These are phyloP conservation scores for Stephanodiscus minutulus DNA, from an alignment of 108 stramenopile species.

Conservation along the genomic window DNA sequence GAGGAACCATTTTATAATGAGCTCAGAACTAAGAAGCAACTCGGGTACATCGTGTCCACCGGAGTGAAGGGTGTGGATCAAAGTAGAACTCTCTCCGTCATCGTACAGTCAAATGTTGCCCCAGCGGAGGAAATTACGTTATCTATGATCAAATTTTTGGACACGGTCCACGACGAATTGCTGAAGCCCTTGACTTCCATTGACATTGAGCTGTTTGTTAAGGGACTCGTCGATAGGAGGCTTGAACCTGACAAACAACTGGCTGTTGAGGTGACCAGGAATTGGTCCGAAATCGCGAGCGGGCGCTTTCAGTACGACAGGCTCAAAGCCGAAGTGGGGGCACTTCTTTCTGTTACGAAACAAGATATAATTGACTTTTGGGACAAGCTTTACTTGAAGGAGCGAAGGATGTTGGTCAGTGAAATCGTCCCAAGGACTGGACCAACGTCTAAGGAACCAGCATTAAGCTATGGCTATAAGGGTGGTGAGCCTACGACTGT, in stretches of 20 bases:
- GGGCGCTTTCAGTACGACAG: conserved; percentile 79
- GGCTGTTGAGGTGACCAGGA: conserved; percentile 73
- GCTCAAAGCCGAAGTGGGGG: conserved; percentile 64
- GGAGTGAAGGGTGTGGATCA: conserved; percentile 75
- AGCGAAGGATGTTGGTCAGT: conserved; percentile 67
- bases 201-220: conserved; percentile 70
- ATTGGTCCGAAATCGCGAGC: conserved; percentile 82
- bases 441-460: conserved; percentile 60
- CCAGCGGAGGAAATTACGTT: conserved; percentile 23
- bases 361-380: conserved; percentile 78
- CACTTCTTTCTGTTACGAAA: conserved; percentile 67
- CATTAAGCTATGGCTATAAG: conserved; percentile 50
- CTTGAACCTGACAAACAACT: conserved; percentile 85
- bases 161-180: conserved; percentile 47
- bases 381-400: conserved; percentile 58
- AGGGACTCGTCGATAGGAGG: conserved; percentile 75
- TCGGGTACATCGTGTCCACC: conserved; percentile 90
- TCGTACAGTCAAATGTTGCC: conserved; percentile 68
- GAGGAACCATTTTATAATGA: conserved; percentile 89
- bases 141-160: conserved; percentile 30
- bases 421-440: conserved; percentile 71
- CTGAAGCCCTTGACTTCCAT: conserved; percentile 57
- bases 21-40: conserved; percentile 90
- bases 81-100: conserved; percentile 64
- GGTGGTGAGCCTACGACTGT: conserved; percentile 21